Evolutionary conservation across 192 early-diverging fungal species (phyloP), one percentile per base, ranked within the genome.

Genomic region (Linnemannia zychae): DNA sequence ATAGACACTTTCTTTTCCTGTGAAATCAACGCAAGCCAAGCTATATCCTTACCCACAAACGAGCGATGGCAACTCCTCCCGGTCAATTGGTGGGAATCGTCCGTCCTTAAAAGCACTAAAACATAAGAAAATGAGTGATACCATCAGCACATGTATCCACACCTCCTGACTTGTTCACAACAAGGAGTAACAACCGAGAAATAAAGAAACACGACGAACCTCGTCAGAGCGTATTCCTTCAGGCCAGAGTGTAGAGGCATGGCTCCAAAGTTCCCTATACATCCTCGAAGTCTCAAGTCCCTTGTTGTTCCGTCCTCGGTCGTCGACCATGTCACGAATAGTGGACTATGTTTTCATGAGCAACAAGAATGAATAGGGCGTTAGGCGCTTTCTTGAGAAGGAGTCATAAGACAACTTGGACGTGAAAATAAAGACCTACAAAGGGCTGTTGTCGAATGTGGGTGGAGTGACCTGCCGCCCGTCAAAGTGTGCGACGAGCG

Each of bases 261-360:
- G 12, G 97, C 78, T 4, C 89, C 79, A 84, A 99, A 99, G 76
- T 93, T 98, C 36, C 98, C 98, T 49, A 99, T 98, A 85, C 97
- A 99, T 18, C 98, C 98, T 38, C 97, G 92, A 50, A 99, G 89
- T 47, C 57, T 68, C 82, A 84, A 36, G 24, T 84, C 76, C 17
- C 76, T 81, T 40, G 80, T 70, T n/a, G 88, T 74, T 12, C 87
- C 92, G 47, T 88, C 50, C 34, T 76, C 47, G 17, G 81, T 66
- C 31, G 83, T 90, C 68, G 93, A 88, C 96, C 96, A 97, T 18
- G 96, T 96, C 0, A 97, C 95, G 82, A 97, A 97, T 28, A 97
- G 89, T 3, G 96, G 96, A 81, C 94, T 94, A 79, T 40, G n/a
- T 5, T 5, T 18, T 24, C 1, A 34, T 37, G 3, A 71, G 31